phyloP scores from a whole-genome alignment of 495 filamentous ascomycete genomes.

The Xylaria bambusicola region DNA sequence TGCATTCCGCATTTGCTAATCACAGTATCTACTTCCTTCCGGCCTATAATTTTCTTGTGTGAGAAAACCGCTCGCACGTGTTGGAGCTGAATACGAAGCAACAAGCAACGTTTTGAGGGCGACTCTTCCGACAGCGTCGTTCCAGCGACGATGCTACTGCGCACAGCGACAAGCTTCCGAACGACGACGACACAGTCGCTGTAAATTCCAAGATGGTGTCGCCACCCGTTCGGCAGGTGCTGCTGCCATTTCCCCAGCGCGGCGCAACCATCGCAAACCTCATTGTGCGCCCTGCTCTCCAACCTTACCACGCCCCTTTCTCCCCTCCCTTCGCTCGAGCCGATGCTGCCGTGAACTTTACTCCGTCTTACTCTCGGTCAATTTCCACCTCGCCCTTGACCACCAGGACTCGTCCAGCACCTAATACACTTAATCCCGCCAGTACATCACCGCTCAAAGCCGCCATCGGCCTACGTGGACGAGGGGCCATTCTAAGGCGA shows the following conservation, averaged over 20 bases:
- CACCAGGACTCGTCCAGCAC: neutral
- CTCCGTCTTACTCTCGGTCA: neutral
- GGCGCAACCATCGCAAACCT: constrained; percentile 8
- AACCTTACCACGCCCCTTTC: neutral
- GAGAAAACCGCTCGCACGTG: neutral
- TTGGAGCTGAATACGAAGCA: neutral
- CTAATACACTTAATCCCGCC: neutral
- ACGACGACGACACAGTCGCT: constrained; percentile 18
- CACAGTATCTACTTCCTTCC: neutral
- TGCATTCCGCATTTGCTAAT: constrained; percentile 10
- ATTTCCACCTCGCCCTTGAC: neutral
- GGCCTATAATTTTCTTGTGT: neutral
- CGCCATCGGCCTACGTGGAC: neutral
- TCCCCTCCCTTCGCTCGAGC: neutral
- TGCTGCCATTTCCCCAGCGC: constrained; percentile 6
- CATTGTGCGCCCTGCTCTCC: neutral
- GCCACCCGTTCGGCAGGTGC: constrained; percentile 12
- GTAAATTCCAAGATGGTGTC: constrained; percentile 17
- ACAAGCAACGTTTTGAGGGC: neutral
- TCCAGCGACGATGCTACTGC: constrained; percentile 19
- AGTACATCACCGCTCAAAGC: neutral
- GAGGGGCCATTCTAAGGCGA: neutral
- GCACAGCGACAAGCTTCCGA: constrained; percentile 13
- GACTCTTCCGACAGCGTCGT: constrained; percentile 14
- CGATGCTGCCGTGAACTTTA: neutral